phyloP scores from a whole-genome alignment of 768 basidiomycete species.

The Steccherinum ochraceum region DNA sequence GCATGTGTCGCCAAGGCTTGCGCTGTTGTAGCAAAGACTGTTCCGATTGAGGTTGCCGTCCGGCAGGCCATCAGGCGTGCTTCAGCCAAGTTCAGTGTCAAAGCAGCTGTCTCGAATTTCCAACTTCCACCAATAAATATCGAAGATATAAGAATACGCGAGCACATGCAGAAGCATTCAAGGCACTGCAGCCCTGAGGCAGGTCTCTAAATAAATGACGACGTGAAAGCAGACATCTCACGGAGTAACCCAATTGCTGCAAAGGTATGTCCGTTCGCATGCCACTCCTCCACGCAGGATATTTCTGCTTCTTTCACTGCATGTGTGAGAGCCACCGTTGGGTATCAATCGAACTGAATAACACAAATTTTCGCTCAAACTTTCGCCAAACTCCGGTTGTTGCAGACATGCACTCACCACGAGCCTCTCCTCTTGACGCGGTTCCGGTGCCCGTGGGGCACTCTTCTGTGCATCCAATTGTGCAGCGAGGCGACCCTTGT shows the following conservation, averaged over 20 bases:
- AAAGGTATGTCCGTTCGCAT: background rate
- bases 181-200: background rate
- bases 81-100: no score
- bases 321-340: background rate
- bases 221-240: no score
- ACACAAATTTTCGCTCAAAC: background rate
- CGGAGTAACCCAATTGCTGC: no score
- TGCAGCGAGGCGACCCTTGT: slow-evolving; percentile 36
- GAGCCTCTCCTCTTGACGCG: slow-evolving; percentile 32
- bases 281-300: background rate
- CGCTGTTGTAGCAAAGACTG: no score
- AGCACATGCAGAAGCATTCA: background rate
- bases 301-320: background rate
- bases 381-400: background rate
- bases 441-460: slow-evolving; percentile 29
- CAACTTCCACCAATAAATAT: no score
- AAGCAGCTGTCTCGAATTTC: no score
- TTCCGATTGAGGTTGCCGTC: no score
- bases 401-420: slow-evolving; percentile 33
- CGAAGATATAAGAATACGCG: background rate
- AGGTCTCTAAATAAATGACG: no score
- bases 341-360: background rate
- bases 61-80: no score
- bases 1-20: no score
- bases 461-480: slow-evolving; percentile 35